Percentiles rank a stretch among this genome's conserved stretches.
Evolutionary conservation across 2,329 filamentous ascomycete species (phyloP).

Genomic region (Monilinia fructigena): DNA sequence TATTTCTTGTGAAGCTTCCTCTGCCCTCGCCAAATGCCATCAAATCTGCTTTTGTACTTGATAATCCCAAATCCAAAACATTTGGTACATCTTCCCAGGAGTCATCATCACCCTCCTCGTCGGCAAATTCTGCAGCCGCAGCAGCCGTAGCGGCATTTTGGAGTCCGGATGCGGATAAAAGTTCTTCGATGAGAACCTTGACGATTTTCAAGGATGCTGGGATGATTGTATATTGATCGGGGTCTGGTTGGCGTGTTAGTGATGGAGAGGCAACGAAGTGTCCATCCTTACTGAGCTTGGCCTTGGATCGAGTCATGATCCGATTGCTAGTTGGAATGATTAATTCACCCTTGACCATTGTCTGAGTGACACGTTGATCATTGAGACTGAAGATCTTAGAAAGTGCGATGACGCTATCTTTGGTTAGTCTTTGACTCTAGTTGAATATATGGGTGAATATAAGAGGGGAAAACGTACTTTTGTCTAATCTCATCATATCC

Average conservation of each 20-base stretch:
- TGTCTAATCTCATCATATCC: slow-evolving; percentile 97
- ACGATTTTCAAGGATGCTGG: slow-evolving; percentile 90
- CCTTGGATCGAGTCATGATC: slow-evolving; percentile 92
- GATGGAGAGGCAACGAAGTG: slow-evolving; percentile 9
- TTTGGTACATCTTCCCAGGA: slow-evolving; percentile 87
- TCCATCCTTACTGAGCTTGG: slow-evolving; percentile 66
- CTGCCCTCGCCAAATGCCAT: slow-evolving; percentile 71
- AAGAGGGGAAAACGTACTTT: slow-evolving; percentile 62
- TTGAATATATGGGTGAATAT: not conserved
- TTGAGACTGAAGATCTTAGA: slow-evolving; percentile 88
- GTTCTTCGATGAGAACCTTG: slow-evolving; percentile 91
- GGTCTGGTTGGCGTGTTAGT: slow-evolving; percentile 53
- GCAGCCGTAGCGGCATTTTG: slow-evolving; percentile 57
- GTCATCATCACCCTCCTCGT: slow-evolving; percentile 71
- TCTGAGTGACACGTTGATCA: slow-evolving; percentile 74
- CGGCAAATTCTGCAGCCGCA: slow-evolving; percentile 55
- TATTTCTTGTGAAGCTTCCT: slow-evolving; percentile 57
- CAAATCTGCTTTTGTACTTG: slow-evolving; percentile 68
- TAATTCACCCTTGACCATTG: slow-evolving; percentile 87
- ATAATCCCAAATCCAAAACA: slow-evolving; percentile 72
- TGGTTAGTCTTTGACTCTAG: slow-evolving; percentile 38
- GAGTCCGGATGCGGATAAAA: slow-evolving; percentile 75
- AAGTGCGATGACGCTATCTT: slow-evolving; percentile 76
- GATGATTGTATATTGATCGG: slow-evolving; percentile 85
- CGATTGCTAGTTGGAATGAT: slow-evolving; percentile 74